Evolutionary conservation across 768 basidiomycete species (phyloP), one percentile per base, ranked within the genome.

Genomic region (Agaricus bisporus): DNA sequence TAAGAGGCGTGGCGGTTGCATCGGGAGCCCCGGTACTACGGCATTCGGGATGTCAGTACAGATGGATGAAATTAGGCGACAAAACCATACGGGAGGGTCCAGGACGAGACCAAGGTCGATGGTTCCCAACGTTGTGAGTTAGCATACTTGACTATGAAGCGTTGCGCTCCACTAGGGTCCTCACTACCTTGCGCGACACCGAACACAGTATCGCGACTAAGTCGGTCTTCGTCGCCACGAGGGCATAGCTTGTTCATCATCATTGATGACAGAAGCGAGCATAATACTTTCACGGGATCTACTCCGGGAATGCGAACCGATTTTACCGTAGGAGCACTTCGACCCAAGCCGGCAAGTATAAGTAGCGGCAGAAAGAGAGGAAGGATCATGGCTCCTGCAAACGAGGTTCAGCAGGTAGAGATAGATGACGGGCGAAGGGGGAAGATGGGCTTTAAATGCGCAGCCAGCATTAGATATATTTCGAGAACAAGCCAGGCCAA

Each of bases 61-160:
- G 32, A 11, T 1, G 32, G 32, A 32, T 32, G 7, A 32, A 26
- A 5, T 39, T 41, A 48, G n/a, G 6, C n/a, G 26, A 51, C n/a
- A 28, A 20, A 42, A 25, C 50, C 82, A 61, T 62, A 88, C 87
- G 86, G 83, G 38, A 85, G 71, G 51, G 65, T 59, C 88, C 87
- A 89, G 9, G 69, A 63, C 0, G 77, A 73, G 2, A 72, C 79
- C 2, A 82, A 60, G 2, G 73, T 67, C 1, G 88, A 83, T 5
- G 76, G 70, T 41, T 71, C 66, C 83, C 85, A 91, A 52, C 88
- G 75, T 12, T 70, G 56, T 5, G 84, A 83, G 52, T 71, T 72
- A 7, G 81, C 88, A 63, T 91, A 91, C 60, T 75, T 82, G 54
- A 85, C 86, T 29, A 79, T 63, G 62, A 83, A 89, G 39, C 86